Evolutionary conservation across 2,329 filamentous ascomycete species (phyloP), one percentile per base, ranked within the genome.

Genomic region (Talaromyces albobiverticillius): DNA sequence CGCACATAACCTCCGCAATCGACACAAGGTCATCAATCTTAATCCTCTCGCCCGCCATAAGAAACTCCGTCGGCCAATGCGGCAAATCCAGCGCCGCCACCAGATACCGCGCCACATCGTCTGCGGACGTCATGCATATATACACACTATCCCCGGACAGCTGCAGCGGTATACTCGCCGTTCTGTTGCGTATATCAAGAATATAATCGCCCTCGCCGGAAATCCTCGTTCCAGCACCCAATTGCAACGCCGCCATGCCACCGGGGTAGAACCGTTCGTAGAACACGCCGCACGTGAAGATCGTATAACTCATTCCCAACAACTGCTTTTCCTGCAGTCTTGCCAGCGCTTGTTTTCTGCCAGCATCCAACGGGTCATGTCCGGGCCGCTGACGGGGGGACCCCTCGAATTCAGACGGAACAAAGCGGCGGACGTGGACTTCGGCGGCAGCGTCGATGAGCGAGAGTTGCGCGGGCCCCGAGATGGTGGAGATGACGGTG

Each of bases 361-460:
- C 79, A 81, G 43, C 82, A 81, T 65, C 89, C 84, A 22, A 89
- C 72, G 2, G 83, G 54, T 87, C 84, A 53, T 76, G 72, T 4
- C 73, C 62, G 1, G 80, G 78, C 46, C 86, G 77, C 42, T 80
- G 76, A 16, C 71, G 69, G 14, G 87, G 75, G 29, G 76, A 75
- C 1, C 88, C 88, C 71, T 90, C 86, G 61, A 90, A 91, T 62
- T 90, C 88, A 6, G 87, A 86, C 1, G 88, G 87, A 3, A 89
- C 84, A 63, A 91, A 91, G 32, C 83, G 79, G 14, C 81, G 79
- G 1, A 91, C 87, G 16, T 82, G 77, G 16, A 80, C 82, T 48
- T 78, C 74, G 14, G 84, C 81, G 1, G 88, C 86, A 1, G 88
- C 87, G 61, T 87, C 83, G 67, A 91, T 90, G 29, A 91, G 79